Percentiles rank a stretch among this genome's conserved stretches.
phyloP scores from a whole-genome alignment of 2,329 filamentous ascomycete species.

The Verticillium nubilum region DNA sequence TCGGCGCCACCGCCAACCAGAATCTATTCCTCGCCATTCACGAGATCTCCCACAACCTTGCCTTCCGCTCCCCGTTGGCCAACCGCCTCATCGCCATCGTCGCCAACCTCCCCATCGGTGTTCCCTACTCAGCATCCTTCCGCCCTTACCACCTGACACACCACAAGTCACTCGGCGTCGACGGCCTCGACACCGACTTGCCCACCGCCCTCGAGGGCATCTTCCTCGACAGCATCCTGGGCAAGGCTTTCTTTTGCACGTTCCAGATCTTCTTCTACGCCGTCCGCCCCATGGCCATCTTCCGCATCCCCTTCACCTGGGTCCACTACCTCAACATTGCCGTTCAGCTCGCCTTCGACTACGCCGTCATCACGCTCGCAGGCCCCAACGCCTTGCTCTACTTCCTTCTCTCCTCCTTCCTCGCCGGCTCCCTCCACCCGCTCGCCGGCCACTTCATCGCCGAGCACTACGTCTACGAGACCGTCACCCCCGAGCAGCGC shows the following conservation, averaged over 20 bases:
- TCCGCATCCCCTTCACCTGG: conserved; percentile 79
- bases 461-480: conserved; percentile 85
- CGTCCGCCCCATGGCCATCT: conserved; percentile 89
- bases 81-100: conserved; percentile 88
- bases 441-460: conserved; percentile 98
- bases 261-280: conserved; percentile 99
- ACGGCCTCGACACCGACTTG: conserved; percentile 92
- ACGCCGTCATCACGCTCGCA: conserved; percentile 54
- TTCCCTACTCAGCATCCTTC: conserved; percentile 95
- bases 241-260: conserved; percentile 98
- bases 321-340: conserved; percentile 79
- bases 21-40: conserved; percentile 98
- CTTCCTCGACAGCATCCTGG: conserved; percentile 88
- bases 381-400: conserved; percentile 69
- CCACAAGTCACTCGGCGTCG: conserved; percentile 96
- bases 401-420: conserved; percentile 82
- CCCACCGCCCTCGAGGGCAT: conserved; percentile 87
- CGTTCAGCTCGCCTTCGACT: conserved; percentile 75
- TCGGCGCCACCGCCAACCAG: conserved; percentile 95
- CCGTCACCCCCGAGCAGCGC: conserved; percentile 46
- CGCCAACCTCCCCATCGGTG: conserved; percentile 90
- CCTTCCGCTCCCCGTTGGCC: conserved; percentile 72
- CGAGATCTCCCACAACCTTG: conserved; percentile 97
- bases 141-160: conserved; percentile 97
- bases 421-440: conserved; percentile 89